Evolutionary conservation across 192 early-diverging fungal genomes (phyloP).

Genomic region (Allomyces javanicus): DNA sequence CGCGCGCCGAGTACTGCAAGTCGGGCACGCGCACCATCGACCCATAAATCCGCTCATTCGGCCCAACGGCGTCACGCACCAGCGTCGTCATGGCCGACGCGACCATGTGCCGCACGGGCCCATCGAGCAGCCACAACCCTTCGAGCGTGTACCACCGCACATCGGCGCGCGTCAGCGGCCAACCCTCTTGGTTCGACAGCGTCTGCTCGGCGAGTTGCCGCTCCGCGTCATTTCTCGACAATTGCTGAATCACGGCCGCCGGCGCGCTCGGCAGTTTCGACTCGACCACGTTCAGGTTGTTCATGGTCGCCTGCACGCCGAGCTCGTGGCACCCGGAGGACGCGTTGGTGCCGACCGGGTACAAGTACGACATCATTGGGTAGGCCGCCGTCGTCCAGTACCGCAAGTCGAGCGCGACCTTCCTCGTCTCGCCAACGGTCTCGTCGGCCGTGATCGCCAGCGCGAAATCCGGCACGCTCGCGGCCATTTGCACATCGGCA

Average conservation of each 20-base stretch:
- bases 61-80: background rate
- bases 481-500: no score
- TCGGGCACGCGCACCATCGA: background rate
- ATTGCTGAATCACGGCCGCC: no score
- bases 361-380: background rate
- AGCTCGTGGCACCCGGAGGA: no score
- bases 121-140: background rate
- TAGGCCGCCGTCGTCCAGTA: background rate
- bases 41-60: background rate
- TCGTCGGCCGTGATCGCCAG: no score
- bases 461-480: no score
- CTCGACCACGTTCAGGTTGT: no score
- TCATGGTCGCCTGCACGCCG: no score
- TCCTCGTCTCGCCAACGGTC: no score
- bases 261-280: no score
- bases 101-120: background rate
- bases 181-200: background rate
- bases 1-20: background rate
- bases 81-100: background rate
- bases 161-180: background rate
- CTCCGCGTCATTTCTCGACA: no score
- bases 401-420: background rate
- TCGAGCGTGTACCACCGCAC: background rate
- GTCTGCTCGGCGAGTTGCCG: background rate
- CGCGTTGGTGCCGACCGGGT: background rate